Conservation (phyloP, 2,329 filamentous ascomycete species). For the Cryphonectria radicalis region DNA sequence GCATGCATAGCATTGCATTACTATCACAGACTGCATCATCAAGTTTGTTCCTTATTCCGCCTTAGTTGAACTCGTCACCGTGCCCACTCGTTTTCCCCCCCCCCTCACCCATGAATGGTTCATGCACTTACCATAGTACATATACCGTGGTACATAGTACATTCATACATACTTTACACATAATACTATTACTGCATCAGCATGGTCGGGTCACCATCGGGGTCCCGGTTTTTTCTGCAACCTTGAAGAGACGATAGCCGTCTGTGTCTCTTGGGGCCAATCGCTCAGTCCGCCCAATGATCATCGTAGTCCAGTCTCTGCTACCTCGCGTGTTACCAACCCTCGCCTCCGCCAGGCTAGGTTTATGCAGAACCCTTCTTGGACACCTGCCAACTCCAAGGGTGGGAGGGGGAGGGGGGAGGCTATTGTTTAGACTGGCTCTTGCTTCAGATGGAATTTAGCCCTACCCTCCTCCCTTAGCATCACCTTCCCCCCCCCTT, state of each 20-base stretch:
- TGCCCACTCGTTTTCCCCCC: not conserved
- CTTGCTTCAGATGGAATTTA: not conserved
- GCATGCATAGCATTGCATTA: not conserved
- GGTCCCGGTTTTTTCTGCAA: not conserved
- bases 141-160: not conserved
- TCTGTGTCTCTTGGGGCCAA: not conserved
- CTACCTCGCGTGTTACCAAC: conserved; percentile 1
- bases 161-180: not conserved
- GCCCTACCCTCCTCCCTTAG: not conserved
- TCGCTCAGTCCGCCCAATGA: not conserved
- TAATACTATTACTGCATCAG: not conserved
- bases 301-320: not conserved
- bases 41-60: not conserved
- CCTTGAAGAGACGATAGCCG: not conserved
- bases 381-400: not conserved
- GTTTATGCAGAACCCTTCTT: not conserved
- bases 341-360: not conserved
- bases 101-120: not conserved
- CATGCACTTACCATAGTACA: not conserved
- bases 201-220: not conserved
- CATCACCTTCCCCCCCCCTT: too few relatives aligned
- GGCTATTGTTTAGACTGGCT: not conserved
- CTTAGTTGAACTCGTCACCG: not conserved
- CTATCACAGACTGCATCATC: not conserved
- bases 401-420: too few relatives aligned